Conservation (phyloP, 2,329 filamentous ascomycete species). For the Claviceps africana region DNA sequence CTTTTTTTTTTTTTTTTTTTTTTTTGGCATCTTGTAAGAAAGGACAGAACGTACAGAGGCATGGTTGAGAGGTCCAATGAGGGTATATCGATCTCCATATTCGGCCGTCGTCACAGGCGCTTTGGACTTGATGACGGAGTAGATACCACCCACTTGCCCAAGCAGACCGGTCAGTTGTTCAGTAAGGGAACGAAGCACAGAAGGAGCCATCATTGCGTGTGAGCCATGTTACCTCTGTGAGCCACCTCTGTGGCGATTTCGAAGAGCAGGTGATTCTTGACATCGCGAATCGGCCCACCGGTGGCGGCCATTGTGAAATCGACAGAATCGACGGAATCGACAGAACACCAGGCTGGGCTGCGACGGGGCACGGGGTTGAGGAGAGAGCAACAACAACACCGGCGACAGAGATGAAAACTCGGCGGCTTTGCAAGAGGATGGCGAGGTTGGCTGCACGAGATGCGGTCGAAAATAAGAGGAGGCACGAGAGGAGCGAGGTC, state of each 20-base stretch:
- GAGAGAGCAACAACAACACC: background rate
- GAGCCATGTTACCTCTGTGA: constrained; percentile 58
- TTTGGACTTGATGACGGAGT: constrained; percentile 98
- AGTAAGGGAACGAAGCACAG: background rate
- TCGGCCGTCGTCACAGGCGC: constrained; percentile 94
- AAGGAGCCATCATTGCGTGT: constrained; percentile 11
- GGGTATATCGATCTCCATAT: constrained; percentile 93
- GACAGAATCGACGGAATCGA: too few relatives aligned
- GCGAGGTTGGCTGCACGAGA: background rate
- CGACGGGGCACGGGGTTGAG: background rate
- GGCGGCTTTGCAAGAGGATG: background rate
- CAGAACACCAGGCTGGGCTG: background rate
- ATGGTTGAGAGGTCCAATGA: constrained; percentile 88
- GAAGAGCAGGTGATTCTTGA: constrained; percentile 91
- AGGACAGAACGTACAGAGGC: constrained; percentile 51
- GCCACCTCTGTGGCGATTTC: constrained; percentile 95
- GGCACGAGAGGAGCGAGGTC: background rate
- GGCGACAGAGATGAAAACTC: background rate
- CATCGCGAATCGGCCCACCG: constrained; percentile 46
- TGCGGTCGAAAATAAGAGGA: background rate
- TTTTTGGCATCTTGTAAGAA: background rate
- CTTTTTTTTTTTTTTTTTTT: background rate
- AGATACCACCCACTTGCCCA: constrained; percentile 78
- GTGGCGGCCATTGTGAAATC: constrained; percentile 29
- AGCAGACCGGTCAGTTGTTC: background rate